phyloP scores from a whole-genome alignment of 2,329 filamentous ascomycete species.

The Ampelomyces quisqualis region DNA sequence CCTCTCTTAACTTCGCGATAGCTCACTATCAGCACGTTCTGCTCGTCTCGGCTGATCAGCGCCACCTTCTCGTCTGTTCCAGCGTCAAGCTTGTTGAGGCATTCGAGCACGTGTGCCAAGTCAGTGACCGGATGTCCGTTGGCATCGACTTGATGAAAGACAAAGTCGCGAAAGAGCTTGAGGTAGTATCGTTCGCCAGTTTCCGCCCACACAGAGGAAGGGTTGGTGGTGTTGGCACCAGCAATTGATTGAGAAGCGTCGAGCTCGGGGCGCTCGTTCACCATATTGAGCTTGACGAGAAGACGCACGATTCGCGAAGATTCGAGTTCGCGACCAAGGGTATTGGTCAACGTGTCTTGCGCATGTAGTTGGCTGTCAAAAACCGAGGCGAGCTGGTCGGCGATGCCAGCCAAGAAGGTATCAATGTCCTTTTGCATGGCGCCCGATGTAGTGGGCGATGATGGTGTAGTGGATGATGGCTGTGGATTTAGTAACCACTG shows the following conservation, averaged over 20 bases:
- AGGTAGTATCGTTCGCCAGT: slow-evolving; percentile 89
- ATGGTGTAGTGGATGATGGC: slow-evolving; percentile 27
- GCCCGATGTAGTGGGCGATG: slow-evolving; percentile 29
- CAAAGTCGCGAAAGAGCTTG: slow-evolving; percentile 94
- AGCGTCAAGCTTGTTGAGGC: slow-evolving; percentile 89
- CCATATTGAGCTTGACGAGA: slow-evolving; percentile 76
- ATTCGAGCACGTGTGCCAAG: slow-evolving; percentile 81
- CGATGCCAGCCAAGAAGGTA: slow-evolving; percentile 75
- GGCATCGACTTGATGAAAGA: slow-evolving; percentile 92
- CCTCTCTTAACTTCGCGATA: slow-evolving; percentile 82
- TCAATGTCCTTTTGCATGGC: slow-evolving; percentile 69
- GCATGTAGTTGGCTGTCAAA: slow-evolving; percentile 79
- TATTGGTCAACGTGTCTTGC: slow-evolving; percentile 70
- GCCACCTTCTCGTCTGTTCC: slow-evolving; percentile 84
- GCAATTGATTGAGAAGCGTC: slow-evolving; percentile 62
- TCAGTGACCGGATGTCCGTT: slow-evolving; percentile 82
- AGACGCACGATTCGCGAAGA: slow-evolving; percentile 83
- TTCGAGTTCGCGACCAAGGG: slow-evolving; percentile 79
- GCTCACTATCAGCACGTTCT: slow-evolving; percentile 82
- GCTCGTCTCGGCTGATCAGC: slow-evolving; percentile 84
- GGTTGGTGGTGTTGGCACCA: slow-evolving; percentile 28
- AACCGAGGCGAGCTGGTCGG: slow-evolving; percentile 70
- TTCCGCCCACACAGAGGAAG: slow-evolving; percentile 71
- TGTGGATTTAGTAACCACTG: slow-evolving; percentile 73
- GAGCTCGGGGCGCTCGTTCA: slow-evolving; percentile 88